Percentiles rank a stretch among this genome's conserved stretches.
These are phyloP conservation scores for Saccharomycopsis sp. DNA, from an alignment of 805 yeast genomes.

Conservation along the genomic window DNA sequence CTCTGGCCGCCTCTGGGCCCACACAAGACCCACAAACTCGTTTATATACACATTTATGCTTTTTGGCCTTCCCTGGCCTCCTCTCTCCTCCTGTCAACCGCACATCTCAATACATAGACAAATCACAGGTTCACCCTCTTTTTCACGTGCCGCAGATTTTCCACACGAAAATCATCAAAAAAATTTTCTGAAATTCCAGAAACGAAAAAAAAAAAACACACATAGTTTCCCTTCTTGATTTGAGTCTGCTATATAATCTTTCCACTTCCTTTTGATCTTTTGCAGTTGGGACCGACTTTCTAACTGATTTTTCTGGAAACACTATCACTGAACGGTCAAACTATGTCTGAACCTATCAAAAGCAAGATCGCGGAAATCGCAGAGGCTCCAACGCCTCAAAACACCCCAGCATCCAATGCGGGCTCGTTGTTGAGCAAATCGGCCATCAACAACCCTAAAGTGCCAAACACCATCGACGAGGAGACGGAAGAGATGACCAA, in stretches of 20 bases:
- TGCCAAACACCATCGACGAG: slow-evolving; percentile 69
- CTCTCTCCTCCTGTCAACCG: too few relatives aligned
- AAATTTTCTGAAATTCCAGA: background rate
- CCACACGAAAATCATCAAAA: background rate
- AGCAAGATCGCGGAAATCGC: slow-evolving; percentile 65
- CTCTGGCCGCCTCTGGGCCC: too few relatives aligned
- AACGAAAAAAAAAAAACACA: background rate
- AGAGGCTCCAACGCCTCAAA: slow-evolving; percentile 96
- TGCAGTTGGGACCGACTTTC: too few relatives aligned
- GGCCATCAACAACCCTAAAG: slow-evolving; percentile 39
- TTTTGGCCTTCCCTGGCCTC: too few relatives aligned
- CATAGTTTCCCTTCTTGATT: background rate
- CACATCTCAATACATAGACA: too few relatives aligned
- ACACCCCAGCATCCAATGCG: slow-evolving; percentile 88
- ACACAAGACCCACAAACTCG: too few relatives aligned
- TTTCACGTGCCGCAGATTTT: background rate
- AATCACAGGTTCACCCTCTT: background rate
- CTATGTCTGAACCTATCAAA: slow-evolving; percentile 85
- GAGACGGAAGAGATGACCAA: slow-evolving; percentile 38
- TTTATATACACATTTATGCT: too few relatives aligned
- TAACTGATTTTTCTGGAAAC: too few relatives aligned
- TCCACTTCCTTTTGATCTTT: too few relatives aligned
- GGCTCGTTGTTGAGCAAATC: slow-evolving; percentile 60
- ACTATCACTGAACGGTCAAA: too few relatives aligned
- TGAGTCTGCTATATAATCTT: background rate